Conservation (phyloP, 805 yeast genomes). For the Pichia nakasei region DNA sequence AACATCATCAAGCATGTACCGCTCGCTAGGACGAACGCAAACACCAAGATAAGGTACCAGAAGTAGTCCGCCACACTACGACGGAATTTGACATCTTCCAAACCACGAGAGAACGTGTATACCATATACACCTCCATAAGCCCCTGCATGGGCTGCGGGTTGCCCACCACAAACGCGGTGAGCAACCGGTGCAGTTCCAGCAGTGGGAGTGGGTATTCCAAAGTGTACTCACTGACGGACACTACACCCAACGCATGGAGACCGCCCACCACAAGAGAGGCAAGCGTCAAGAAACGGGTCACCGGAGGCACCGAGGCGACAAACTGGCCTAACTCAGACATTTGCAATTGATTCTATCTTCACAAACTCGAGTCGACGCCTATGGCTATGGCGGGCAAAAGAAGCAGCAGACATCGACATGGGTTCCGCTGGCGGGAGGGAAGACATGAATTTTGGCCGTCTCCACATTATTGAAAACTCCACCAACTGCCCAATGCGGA, state of each 20-base stretch:
- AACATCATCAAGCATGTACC: constrained; percentile 20
- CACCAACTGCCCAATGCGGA: too few species aligned
- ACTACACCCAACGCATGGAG: constrained; percentile 27
- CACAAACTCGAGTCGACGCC: too few species aligned
- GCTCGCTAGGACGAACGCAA: constrained; percentile 35
- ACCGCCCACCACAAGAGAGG: constrained; percentile 38
- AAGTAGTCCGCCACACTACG: constrained; percentile 45
- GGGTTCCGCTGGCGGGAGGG: too few species aligned
- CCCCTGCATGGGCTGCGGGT: constrained; percentile 35
- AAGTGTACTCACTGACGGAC: constrained; percentile 17
- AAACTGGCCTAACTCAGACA: constrained; percentile 30
- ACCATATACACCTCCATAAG: constrained; percentile 47
- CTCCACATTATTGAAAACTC: too few species aligned
- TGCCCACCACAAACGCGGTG: constrained; percentile 40
- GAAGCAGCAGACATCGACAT: too few species aligned
- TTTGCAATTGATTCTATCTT: too few species aligned
- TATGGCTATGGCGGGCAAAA: too few species aligned
- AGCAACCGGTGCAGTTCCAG: constrained; percentile 39
- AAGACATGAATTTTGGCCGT: too few species aligned
- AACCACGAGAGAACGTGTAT: constrained; percentile 46
- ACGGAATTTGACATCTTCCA: constrained; percentile 45
- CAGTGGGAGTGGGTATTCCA: constrained; percentile 26
- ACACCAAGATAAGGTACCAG: constrained; percentile 42
- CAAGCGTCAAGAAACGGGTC: constrained; percentile 46
- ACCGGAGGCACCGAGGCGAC: constrained; percentile 49